Evolutionary conservation across 2,329 filamentous ascomycete species (phyloP).

Genomic region (Fusarium goolgardi): DNA sequence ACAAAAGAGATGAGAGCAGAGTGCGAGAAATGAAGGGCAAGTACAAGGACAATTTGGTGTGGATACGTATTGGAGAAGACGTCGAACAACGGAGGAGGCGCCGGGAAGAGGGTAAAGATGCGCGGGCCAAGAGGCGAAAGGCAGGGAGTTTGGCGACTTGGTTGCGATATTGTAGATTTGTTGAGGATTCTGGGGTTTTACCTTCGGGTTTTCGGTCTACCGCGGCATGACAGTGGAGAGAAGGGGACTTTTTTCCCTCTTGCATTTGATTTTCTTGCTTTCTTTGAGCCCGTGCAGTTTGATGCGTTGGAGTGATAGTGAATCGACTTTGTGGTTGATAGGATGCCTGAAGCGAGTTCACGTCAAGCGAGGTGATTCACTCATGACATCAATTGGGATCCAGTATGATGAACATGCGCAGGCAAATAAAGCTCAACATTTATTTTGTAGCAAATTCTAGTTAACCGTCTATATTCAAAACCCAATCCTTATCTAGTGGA

Average conservation of each 20-base stretch:
- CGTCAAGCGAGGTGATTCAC: neutral
- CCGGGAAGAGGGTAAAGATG: constrained; percentile 39
- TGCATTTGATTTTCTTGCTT: neutral
- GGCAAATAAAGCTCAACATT: neutral
- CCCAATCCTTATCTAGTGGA: neutral
- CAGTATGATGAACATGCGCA: neutral
- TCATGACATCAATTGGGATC: neutral
- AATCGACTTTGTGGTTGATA: neutral
- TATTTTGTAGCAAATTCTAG: neutral
- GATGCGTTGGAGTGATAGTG: neutral
- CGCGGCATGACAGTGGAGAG: constrained; percentile 30
- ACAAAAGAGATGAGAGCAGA: constrained; percentile 3
- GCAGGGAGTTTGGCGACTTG: constrained; percentile 20
- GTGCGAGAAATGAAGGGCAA: constrained; percentile 12
- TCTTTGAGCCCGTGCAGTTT: constrained; percentile 8
- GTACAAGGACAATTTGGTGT: constrained; percentile 3
- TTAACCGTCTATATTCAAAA: neutral
- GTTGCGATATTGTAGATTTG: constrained; percentile 36
- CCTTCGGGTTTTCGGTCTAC: constrained; percentile 19
- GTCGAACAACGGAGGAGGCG: constrained; percentile 38
- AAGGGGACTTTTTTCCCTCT: neutral
- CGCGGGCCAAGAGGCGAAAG: constrained; percentile 40
- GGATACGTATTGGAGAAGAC: constrained; percentile 25
- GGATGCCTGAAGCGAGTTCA: neutral
- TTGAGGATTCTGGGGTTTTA: constrained; percentile 40